Evolutionary conservation across 805 yeast genomes (phyloP).

Genomic region (Pichia paraexigua): DNA sequence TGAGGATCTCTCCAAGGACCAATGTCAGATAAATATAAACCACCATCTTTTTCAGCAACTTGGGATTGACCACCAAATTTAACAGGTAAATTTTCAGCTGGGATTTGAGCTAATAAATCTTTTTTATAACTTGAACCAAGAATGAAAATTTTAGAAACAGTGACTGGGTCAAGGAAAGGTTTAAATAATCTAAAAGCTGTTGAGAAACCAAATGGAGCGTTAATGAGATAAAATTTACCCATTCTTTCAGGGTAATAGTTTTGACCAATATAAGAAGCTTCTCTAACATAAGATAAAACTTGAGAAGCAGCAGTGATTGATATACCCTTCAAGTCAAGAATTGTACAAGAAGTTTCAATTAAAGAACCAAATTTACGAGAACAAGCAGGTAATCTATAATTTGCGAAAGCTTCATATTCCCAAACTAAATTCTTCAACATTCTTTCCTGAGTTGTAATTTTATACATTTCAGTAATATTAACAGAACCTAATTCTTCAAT

Average conservation of each 20-base stretch:
- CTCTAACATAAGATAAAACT: slow-evolving; percentile 82
- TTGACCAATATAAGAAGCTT: slow-evolving; percentile 92
- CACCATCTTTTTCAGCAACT: slow-evolving; percentile 62
- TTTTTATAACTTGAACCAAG: slow-evolving; percentile 70
- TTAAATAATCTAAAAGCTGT: slow-evolving; percentile 88
- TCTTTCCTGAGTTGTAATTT: slow-evolving; percentile 89
- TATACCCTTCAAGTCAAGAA: slow-evolving; percentile 90
- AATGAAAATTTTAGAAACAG: slow-evolving; percentile 90
- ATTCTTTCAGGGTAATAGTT: slow-evolving; percentile 98
- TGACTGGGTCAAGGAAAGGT: slow-evolving; percentile 94
- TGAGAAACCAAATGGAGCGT: slow-evolving; percentile 96
- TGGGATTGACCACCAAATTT: slow-evolving; percentile 84
- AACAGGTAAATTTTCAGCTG: slow-evolving; percentile 82
- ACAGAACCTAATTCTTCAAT: slow-evolving; percentile 90
- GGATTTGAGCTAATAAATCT: slow-evolving; percentile 86
- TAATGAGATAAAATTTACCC: slow-evolving; percentile 95
- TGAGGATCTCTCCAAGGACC: slow-evolving; percentile 97
- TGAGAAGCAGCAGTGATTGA: slow-evolving; percentile 76
- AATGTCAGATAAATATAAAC: slow-evolving; percentile 76
- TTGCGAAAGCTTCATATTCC: slow-evolving; percentile 92
- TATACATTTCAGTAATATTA: slow-evolving; percentile 82
- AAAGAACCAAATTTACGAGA: slow-evolving; percentile 72
- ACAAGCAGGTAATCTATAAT: slow-evolving; percentile 85
- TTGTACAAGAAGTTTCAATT: slow-evolving; percentile 94
- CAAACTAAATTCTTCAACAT: slow-evolving; percentile 93